Evolutionary conservation across 2,329 filamentous ascomycete species (phyloP), one percentile per base, ranked within the genome.

Genomic region (Microsporum canis): DNA sequence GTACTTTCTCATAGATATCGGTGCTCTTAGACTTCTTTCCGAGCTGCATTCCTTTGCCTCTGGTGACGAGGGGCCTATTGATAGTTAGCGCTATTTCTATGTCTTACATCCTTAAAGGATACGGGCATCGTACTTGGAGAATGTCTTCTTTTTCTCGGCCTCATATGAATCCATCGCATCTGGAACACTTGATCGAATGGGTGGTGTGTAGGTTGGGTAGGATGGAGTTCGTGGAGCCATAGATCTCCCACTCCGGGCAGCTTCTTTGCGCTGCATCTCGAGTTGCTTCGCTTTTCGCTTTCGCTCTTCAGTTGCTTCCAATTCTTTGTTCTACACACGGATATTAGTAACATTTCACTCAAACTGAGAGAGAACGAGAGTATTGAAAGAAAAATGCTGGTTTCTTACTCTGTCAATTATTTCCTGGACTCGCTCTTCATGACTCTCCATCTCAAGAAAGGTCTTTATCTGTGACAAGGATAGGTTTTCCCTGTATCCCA

Each of bases 271-370:
- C 79, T 99, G 94, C 84, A 99, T 88, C 77, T 99, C 95, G 70
- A 99, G 82, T 77, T 99, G 94, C 81, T 97, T 99, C 59, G 94
- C 95, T 78, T 96, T 96, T 69, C 92, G 84, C 81, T 99, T 99
- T 71, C 95, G 89, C 80, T 99, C 94, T 75, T 99, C 94, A 60
- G 88, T 96, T 7, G 94, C 95, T 76, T 99, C 94, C 68, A 99
- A 81, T 76, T 99, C 95, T 80, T 99, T 99, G 82, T 99, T 99
- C 85, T 95, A 72, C 63, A 39, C 12, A 36, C 31, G 41, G 39
- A 57, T 36, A 64, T 75, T 59, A 75, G 68, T 62, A 58, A 31
- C 29, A 29, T 29, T 58, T 43, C 67, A 66, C 17, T 43, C 68
- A 69, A 61, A 70, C 71, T 63, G 33, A 66, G 17, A 57, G 58